Base-by-base conservation (phyloP, 257 asterid species). In the Petunia axillaris region DNA sequence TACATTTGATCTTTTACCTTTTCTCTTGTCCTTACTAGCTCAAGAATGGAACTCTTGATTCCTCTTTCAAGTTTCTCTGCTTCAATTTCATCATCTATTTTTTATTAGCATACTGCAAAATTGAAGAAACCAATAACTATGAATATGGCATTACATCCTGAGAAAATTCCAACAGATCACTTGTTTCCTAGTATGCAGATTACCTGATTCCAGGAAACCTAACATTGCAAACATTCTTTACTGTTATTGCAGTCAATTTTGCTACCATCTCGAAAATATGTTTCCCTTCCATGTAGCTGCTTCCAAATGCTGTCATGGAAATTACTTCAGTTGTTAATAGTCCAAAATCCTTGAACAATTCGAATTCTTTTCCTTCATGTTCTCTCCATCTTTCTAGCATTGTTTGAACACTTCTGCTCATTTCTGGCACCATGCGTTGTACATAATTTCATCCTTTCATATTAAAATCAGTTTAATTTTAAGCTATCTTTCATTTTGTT, bases 281-380 rank as follows among this genome's bases (percentile, higher is more conserved):
- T 82, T 89, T 85, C 80, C 97, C 97, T 83, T 92, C 97, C 75
- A 79, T 16, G 54, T 90, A 92, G 75, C 90, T 90, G 82, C 97
- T 90, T 2, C 97, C 97, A 55, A 92, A 92, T 4, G 97, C 97
- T 50, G 95, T 90, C 84, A 83, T 90, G 25, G 97, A 92, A 74
- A 92, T 88, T 41, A 90, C 80, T 46, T 90, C 92, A 62, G 95
- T 87, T 64, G 97, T 86, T 82, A 92, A 67, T 3, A 86, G 14
- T 10, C 91, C 85, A 82, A 89, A 89, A 57, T 92, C 92, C 67
- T 85, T 85, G 39, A 89, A 90, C 84, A 92, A 93, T 41, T 92
- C 95, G 1, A 90, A 76, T 81, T 92, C 97, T n/a, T 65, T 81
- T 40, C 88, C 85, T n/a, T 88, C 90, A 10, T 81, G 62, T 1